phyloP scores from a whole-genome alignment of 306 rosid species.

The Hippophae gyantsensis region DNA sequence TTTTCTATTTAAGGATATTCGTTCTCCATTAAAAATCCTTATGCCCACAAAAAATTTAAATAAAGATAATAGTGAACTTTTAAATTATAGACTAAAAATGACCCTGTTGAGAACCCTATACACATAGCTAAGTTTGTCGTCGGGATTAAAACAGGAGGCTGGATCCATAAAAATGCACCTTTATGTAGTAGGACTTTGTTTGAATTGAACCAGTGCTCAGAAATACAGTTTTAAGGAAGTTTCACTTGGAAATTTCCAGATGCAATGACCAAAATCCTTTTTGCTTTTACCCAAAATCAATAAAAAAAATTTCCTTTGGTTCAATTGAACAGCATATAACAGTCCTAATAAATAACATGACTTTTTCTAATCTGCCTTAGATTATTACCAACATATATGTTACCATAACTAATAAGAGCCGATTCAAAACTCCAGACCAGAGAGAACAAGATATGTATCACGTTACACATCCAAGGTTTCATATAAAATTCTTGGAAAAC shows the following conservation, averaged over 20 bases:
- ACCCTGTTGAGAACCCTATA: too few species aligned
- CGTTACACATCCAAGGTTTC: constrained; percentile 28
- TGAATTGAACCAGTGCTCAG: too few species aligned
- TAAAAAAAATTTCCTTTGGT: background rate
- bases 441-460: constrained; percentile 18
- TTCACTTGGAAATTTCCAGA: background rate
- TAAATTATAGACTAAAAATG: too few species aligned
- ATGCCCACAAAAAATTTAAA: too few species aligned
- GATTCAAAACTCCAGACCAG: constrained; percentile 36
- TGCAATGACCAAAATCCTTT: constrained; percentile 7
- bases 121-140: too few species aligned
- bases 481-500: constrained; percentile 13
- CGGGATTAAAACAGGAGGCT: too few species aligned
- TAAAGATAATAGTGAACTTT: too few species aligned
- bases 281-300: constrained; percentile 17
- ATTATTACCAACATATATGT: constrained; percentile 30
- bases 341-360: constrained; percentile 30
- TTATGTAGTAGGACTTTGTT: too few species aligned
- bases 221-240: too few species aligned
- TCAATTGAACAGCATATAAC: constrained; percentile 20
- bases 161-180: too few species aligned
- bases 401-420: constrained; percentile 24
- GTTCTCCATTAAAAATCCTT: too few species aligned
- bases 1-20: too few species aligned
- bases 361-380: constrained; percentile 23